Evolutionary conservation across 2,329 filamentous ascomycete species (phyloP).

Genomic region (Fusarium illudens): DNA sequence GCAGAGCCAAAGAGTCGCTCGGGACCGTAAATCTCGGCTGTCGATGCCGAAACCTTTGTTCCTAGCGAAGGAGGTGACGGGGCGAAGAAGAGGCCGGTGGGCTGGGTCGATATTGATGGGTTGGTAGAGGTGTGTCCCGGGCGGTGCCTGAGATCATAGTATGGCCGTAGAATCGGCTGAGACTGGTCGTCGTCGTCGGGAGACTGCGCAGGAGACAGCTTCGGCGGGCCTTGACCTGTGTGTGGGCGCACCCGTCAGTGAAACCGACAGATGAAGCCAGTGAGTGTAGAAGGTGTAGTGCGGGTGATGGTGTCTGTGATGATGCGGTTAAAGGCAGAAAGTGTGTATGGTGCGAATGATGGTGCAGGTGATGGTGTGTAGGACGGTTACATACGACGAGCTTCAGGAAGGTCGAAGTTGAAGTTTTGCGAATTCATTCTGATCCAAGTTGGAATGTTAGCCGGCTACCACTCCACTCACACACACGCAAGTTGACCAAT

Average conservation of each 20-base stretch:
- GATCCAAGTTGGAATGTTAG: constrained; percentile 33
- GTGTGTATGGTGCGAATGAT: not conserved
- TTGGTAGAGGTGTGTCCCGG: constrained; percentile 30
- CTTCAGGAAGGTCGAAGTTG: constrained; percentile 50
- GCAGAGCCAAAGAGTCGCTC: constrained; percentile 51
- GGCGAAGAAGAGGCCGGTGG: constrained; percentile 45
- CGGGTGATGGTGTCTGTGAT: not conserved
- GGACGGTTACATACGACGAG: constrained; percentile 46
- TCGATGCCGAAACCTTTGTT: constrained; percentile 42
- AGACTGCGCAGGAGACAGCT: constrained; percentile 33
- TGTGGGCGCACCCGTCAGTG: constrained; percentile 27
- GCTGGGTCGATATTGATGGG: constrained; percentile 48
- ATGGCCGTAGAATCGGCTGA: constrained; percentile 38
- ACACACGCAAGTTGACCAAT: constrained; percentile 45
- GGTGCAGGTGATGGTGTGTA: not conserved
- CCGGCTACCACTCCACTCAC: constrained; percentile 46
- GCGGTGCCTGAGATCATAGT: constrained; percentile 40
- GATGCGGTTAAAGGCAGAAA: constrained; percentile 15
- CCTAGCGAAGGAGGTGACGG: constrained; percentile 51
- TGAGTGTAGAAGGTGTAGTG: constrained; percentile 4
- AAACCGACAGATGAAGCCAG: constrained; percentile 28
- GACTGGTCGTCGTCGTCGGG: constrained; percentile 38
- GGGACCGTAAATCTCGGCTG: constrained; percentile 55
- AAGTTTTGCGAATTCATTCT: constrained; percentile 52
- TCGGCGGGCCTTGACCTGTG: constrained; percentile 39